These are phyloP conservation scores for Petasospora rhodanensis DNA, from an alignment of 1,139 yeast species.

Conservation along the genomic window DNA sequence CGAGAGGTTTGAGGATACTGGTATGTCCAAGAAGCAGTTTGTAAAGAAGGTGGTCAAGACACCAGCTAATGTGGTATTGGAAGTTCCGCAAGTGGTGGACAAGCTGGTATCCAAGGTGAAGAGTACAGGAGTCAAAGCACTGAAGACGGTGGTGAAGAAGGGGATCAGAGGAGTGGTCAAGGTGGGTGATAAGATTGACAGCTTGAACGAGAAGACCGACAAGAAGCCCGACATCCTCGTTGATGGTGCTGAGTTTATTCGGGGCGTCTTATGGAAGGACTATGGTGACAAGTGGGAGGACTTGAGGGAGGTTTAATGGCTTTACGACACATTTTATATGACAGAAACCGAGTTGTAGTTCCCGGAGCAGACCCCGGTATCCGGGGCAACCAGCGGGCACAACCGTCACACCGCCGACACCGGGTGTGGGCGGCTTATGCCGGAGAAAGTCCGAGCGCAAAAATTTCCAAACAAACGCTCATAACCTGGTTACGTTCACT, in stretches of 20 bases:
- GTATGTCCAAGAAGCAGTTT: conserved; percentile 3
- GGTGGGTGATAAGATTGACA: conserved; percentile 4
- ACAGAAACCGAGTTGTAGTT: too few species aligned
- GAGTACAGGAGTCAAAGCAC: conserved; percentile 2
- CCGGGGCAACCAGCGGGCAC: too few species aligned
- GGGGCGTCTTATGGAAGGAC: conserved; percentile 2
- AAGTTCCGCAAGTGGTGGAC: conserved; percentile 5
- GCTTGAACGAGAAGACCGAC: conserved; percentile 6
- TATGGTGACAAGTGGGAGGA: conserved; percentile 4
- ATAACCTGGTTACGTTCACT: conserved; percentile 19
- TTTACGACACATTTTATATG: too few species aligned
- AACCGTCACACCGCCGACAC: not conserved
- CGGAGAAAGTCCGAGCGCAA: not conserved
- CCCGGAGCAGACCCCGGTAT: too few species aligned
- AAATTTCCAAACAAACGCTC: conserved; percentile 5
- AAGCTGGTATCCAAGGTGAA: conserved; percentile 1
- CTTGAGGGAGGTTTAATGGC: conserved; percentile 1
- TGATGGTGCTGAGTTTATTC: conserved; percentile 3
- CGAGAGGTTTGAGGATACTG: conserved; percentile 3
- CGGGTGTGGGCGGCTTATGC: too few species aligned
- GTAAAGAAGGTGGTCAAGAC: conserved; percentile 6
- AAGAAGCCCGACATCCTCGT: conserved; percentile 5
- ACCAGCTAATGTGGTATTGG: conserved; percentile 1
- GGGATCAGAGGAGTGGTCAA: conserved; percentile 3
- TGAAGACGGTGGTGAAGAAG: conserved; percentile 4